Conservation (phyloP, 495 filamentous ascomycete species). For the Annulohypoxylon stygium region DNA sequence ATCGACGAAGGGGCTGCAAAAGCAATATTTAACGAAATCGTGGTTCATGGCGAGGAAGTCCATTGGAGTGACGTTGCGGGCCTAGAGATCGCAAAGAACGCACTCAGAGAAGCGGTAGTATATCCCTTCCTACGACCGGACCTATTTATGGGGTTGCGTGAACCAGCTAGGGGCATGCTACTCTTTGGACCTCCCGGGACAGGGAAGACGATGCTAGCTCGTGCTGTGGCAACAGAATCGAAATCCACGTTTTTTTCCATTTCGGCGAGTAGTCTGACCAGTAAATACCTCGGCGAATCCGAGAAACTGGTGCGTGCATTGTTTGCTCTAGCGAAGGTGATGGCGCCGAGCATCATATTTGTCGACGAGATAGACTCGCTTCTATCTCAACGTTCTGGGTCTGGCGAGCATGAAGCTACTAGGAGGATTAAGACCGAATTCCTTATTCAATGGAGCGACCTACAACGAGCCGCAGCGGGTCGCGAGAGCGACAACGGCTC, state of each 20-base stretch:
- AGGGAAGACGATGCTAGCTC: conserved; percentile 97
- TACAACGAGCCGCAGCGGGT: conserved; percentile 92
- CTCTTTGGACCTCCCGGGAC: conserved; percentile 97
- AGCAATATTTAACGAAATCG: conserved; percentile 96
- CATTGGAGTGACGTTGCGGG: conserved; percentile 96
- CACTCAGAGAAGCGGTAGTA: conserved; percentile 95
- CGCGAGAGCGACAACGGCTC: conserved; percentile 65
- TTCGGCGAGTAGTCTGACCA: conserved; percentile 91
- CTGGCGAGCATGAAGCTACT: conserved; percentile 92
- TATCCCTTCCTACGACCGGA: conserved; percentile 98
- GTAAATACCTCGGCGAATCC: conserved; percentile 95
- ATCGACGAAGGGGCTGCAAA: conserved; percentile 85
- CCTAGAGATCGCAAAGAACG: conserved; percentile 88
- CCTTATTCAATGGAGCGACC: conserved; percentile 95
- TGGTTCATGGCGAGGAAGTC: conserved; percentile 93
- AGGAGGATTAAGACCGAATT: conserved; percentile 98
- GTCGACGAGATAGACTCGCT: conserved; percentile 99
- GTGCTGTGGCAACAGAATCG: conserved; percentile 95
- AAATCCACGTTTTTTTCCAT: conserved; percentile 98
- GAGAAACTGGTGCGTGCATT: conserved; percentile 96
- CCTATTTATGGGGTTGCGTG: conserved; percentile 93
- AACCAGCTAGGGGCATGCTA: conserved; percentile 95
- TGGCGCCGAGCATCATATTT: conserved; percentile 97
- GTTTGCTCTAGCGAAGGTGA: conserved; percentile 87
- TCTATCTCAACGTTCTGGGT: conserved; percentile 83